These are phyloP conservation scores for Hemerocallis citrina DNA, from an alignment of 106 monocot genomes.

Conservation along the genomic window DNA sequence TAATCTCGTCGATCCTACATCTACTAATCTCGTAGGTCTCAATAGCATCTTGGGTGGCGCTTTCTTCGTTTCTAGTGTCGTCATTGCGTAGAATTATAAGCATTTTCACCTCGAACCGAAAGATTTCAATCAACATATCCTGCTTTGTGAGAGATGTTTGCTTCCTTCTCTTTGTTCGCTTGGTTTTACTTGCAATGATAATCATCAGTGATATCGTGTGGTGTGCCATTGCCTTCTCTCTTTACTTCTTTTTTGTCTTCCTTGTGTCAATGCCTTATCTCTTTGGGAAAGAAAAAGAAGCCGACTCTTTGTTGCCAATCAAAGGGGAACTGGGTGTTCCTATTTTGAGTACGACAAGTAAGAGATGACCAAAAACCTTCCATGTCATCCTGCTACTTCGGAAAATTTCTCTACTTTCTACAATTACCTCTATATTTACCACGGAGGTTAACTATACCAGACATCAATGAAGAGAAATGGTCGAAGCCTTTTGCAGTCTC, in stretches of 20 bases:
- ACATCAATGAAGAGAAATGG: constrained; percentile 39
- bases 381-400: neutral
- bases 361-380: neutral
- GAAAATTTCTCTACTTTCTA: constrained; percentile 7
- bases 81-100: constrained; percentile 37
- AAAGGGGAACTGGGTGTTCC: constrained; percentile 9
- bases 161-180: constrained; percentile 32
- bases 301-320: neutral
- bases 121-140: constrained; percentile 21
- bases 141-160: constrained; percentile 31
- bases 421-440: constrained; percentile 41
- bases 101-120: constrained; percentile 9
- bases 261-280: constrained; percentile 19
- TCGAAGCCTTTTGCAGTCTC: constrained; percentile 36
- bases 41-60: constrained; percentile 40
- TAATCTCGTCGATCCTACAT: constrained; percentile 10
- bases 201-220: constrained; percentile 23
- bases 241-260: constrained; percentile 31
- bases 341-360: constrained; percentile 10
- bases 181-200: constrained; percentile 8
- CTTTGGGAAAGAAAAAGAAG: neutral
- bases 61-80: constrained; percentile 37
- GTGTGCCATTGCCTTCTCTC: constrained; percentile 33
- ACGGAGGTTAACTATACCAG: constrained; percentile 54
- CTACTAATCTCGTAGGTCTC: constrained; percentile 17